Base-by-base conservation (phyloP, 2,329 filamentous ascomycete genomes). In the Aphanocladium album region DNA sequence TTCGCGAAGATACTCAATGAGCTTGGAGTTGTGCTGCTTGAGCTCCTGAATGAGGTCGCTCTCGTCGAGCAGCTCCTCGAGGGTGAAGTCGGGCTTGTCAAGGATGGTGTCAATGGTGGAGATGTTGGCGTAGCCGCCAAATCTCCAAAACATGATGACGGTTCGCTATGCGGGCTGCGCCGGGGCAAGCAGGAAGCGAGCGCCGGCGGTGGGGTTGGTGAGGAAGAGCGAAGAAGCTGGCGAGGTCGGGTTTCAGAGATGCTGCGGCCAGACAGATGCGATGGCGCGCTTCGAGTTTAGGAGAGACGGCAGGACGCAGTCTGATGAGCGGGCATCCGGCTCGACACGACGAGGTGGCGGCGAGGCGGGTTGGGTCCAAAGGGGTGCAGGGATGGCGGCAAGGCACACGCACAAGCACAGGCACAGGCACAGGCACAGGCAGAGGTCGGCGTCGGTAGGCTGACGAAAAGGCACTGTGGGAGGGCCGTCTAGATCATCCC, bases 61-160 rank as follows among this genome's bases (percentile, higher is more conserved):
- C 81, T 99, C 95, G 74, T 98, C 93, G 64, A 99, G 86, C 62
- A 99, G 83, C 73, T 98, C 93, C 77, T 99, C 95, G 66, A 98
- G 88, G 57, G 90, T 92, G 73, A 97, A 93, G 77, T 96, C 90
- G 68, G 96, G 87, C 77, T 96, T 96, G 74, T 99, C 95, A 74
- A 99, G 91, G 71, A 99, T 90, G 68, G 89, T 92, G 77, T 98
- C 95, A 77, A 99, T 91, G 72, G 93, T 89, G 70, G 93, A 97
- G 78, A 96, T 89, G 83, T 91, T 96, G 82, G 93, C 91, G 83
- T 98, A 98, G 73, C 92, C 92, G 83, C 95, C 93, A 83, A 98
- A 99, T 79, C 93, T 89, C 95, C 95, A 99, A 79, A 99, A 99
- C 95, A 99, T 99, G 81, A 77, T 93, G 87, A 72, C 73, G 70